Evolutionary conservation across 495 filamentous ascomycete genomes (phyloP).

Genomic region (Apodospora peruviana): DNA sequence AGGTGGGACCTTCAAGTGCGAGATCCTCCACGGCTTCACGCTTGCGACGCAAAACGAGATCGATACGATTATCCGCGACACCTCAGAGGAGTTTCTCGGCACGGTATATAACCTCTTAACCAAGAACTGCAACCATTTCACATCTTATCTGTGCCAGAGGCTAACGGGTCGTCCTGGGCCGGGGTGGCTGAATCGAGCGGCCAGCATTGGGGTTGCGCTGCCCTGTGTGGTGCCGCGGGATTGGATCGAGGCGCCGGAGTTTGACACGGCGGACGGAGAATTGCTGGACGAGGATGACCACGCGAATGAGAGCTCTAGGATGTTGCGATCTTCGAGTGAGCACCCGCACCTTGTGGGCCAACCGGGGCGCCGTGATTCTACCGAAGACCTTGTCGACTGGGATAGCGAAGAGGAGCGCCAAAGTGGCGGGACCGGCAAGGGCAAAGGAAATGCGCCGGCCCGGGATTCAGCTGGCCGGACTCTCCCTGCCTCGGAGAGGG

Average conservation of each 20-base stretch:
- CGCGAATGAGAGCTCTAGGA: slow-evolving; percentile 19
- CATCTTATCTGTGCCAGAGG: slow-evolving; percentile 58
- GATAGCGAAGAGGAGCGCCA: slow-evolving; percentile 24
- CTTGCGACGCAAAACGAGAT: slow-evolving; percentile 58
- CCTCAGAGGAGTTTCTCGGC: slow-evolving; percentile 61
- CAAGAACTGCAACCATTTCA: slow-evolving; percentile 81
- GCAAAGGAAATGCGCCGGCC: slow-evolving; percentile 33
- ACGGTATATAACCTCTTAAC: slow-evolving; percentile 70
- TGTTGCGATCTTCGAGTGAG: slow-evolving; percentile 24
- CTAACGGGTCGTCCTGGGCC: slow-evolving; percentile 61
- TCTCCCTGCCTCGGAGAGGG: slow-evolving; percentile 36
- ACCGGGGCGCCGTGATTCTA: neutral
- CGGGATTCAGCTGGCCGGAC: slow-evolving; percentile 33
- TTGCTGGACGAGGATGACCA: slow-evolving; percentile 50
- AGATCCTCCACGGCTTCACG: slow-evolving; percentile 69
- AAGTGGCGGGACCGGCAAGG: slow-evolving; percentile 28
- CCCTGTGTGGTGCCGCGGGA: slow-evolving; percentile 75
- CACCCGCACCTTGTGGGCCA: slow-evolving; percentile 23
- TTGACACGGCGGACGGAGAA: slow-evolving; percentile 64
- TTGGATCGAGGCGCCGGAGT: slow-evolving; percentile 72
- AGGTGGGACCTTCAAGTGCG: slow-evolving; percentile 63
- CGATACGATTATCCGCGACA: slow-evolving; percentile 57
- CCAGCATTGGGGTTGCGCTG: slow-evolving; percentile 65
- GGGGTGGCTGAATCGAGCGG: slow-evolving; percentile 71
- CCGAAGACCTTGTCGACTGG: slow-evolving; percentile 10